Base-by-base conservation (phyloP, 805 yeast genomes). In the Danielia oregonensis region DNA sequence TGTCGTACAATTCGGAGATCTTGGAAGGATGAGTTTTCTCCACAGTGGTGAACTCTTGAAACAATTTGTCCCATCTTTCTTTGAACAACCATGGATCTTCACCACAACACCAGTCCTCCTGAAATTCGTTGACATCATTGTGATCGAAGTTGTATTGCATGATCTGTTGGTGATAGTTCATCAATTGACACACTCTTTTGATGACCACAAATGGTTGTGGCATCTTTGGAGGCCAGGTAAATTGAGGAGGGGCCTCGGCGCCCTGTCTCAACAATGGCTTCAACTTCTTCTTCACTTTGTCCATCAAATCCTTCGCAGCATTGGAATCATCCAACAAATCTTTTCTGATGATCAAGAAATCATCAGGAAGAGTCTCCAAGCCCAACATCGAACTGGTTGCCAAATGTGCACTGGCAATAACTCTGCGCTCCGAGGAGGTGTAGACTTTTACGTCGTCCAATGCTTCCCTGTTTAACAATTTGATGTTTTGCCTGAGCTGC, bases 161-260 rank as follows among this genome's bases (percentile, higher is more conserved):
- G 33, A 93, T 78, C 47, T 72, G 75, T 25, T 79, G 79, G 57
- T 93, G 97, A 61, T 83, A 88, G 58, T 81, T 87, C 97, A 93
- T 91, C 52, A 93, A 70, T 51, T 88, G 96, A 26, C 93, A 95
- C 17, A 93, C 98, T 43, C 96, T 71, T 54, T 87, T 86, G 49
- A 94, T 86, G 11, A 93, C 98, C 31, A 81, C 78, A 54, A 87
- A 91, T 2, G 99, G 99, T 55, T 93, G 94, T 0, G 98, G 97
- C 86, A 93, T 88, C 55, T 87, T 87, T 13, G 93, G 86, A 1
- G 99, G 98, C 99, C 99, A 93, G 0, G 98, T 86, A 60, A 93
- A 93, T 54, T 93, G 96, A 0, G 94, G 85, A 12, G 98, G 97
- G 0, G 97, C 96, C 49, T 87, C 95, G 36, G 87, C 86, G 2